Evolutionary conservation across 1,284 basidiomycete genomes (phyloP), one percentile per base, ranked within the genome.

Genomic region (Earliella scabrosa): DNA sequence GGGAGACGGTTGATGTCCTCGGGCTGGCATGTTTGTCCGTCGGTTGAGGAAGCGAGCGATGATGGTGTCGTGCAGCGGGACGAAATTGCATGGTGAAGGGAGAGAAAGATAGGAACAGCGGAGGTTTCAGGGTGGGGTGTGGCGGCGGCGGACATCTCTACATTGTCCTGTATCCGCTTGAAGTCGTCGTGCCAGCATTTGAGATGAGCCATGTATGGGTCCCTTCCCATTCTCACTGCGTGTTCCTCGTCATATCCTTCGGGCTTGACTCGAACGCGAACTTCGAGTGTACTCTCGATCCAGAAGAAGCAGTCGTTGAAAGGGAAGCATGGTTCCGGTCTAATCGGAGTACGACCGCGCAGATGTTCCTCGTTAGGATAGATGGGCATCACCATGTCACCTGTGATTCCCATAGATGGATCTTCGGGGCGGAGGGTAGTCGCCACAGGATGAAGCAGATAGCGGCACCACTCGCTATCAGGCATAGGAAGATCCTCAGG

Each of bases 261-360:
- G 14, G 35, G 46, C n/a, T n/a, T n/a, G 29, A 13, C 13, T 16
- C 16, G 26, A 3, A 48, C 35, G 4, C 36, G 34, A 20, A 29
- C 35, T 9, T 26, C 27, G 13, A 36, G 29, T 8, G 7, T 4
- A 18, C 16, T 21, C n/a, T 6, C 14, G 6, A 52, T 2, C 55
- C 56, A 57, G 43, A 45, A 36, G 16, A 49, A 57, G 36, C 50
- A 57, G 32, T 57, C 45, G 5, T 11, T 3, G 35, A 53, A 57
- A 1, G 56, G 50, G 27, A 53, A 58, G 8, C 23, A 26, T 1
- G 21, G 9, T 9, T 49, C 23, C 0, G 55, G 21, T 11, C 8
- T 14, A 3, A 57, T n/a, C 8, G 55, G 34, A 8, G 34, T 11
- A 18, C 55, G 55, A 10, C 50, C 46, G 0, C 9, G 9, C 16